These are phyloP conservation scores for Xylaria sp. DNA, from an alignment of 495 filamentous ascomycete species.

Conservation along the genomic window DNA sequence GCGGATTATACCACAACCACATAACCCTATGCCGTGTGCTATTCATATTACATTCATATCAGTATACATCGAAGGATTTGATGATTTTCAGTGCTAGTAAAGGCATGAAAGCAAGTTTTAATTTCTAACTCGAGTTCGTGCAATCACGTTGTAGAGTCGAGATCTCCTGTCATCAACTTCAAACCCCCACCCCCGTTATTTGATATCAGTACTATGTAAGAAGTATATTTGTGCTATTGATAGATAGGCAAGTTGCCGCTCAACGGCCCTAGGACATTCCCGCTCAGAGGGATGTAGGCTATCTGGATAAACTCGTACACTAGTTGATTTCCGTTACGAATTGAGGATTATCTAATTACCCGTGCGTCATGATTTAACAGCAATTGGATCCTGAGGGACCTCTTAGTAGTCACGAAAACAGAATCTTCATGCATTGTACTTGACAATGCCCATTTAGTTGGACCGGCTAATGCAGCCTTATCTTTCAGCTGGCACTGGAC, in stretches of 20 bases:
- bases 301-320: not conserved
- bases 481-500: not conserved
- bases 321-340: constrained; percentile 7
- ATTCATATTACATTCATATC: not conserved
- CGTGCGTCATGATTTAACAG: not conserved
- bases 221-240: constrained; percentile 20
- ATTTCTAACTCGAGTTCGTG: not conserved
- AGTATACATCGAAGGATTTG: constrained; percentile 23
- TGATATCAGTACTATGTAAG: constrained; percentile 2
- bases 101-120: not conserved
- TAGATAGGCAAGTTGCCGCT: not conserved
- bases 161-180: constrained; percentile 24
- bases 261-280: not conserved
- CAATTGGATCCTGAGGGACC: not conserved
- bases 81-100: not conserved
- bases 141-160: constrained; percentile 5
- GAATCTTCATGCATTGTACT: not conserved
- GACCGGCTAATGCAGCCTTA: not conserved
- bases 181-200: constrained; percentile 4
- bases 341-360: not conserved
- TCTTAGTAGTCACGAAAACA: not conserved
- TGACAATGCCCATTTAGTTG: not conserved
- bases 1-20: not conserved
- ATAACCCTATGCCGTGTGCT: constrained; percentile 14
- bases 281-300: not conserved